phyloP scores from a whole-genome alignment of 345 rosid genomes.

The Eucalyptus melliodora region DNA sequence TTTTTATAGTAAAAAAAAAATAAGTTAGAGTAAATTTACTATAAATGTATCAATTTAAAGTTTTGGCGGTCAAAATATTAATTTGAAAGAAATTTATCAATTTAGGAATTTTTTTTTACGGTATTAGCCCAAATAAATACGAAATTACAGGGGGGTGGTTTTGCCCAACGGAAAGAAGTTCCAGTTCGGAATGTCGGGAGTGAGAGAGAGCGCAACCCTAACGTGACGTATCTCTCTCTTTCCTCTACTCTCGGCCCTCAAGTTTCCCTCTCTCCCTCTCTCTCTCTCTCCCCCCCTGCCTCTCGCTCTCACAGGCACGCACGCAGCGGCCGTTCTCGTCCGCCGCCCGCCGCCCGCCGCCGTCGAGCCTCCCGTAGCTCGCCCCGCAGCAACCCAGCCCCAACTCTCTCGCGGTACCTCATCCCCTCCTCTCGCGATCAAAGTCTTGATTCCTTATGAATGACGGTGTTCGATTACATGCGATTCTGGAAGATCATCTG shows the following conservation, averaged over 20 bases:
- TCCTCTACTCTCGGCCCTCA: neutral
- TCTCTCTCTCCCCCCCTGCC: neutral
- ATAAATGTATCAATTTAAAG: accelerated
- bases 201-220: neutral
- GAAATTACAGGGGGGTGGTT: neutral
- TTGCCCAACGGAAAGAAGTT: neutral
- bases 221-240: neutral
- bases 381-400: neutral
- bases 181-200: neutral
- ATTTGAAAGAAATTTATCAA: no score
- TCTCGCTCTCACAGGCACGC: neutral
- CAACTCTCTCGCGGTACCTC: neutral
- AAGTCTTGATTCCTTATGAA: neutral
- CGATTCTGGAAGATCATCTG: neutral
- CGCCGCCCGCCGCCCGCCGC: neutral
- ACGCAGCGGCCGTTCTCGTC: neutral
- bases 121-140: neutral
- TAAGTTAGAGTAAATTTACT: accelerated
- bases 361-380: neutral
- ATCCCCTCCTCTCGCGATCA: neutral
- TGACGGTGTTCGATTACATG: neutral
- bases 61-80: no score
- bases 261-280: neutral
- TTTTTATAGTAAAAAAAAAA: no score
- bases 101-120: no score